phyloP scores from a whole-genome alignment of 2,329 filamentous ascomycete species.

The Fusarium tanahbumbuense region DNA sequence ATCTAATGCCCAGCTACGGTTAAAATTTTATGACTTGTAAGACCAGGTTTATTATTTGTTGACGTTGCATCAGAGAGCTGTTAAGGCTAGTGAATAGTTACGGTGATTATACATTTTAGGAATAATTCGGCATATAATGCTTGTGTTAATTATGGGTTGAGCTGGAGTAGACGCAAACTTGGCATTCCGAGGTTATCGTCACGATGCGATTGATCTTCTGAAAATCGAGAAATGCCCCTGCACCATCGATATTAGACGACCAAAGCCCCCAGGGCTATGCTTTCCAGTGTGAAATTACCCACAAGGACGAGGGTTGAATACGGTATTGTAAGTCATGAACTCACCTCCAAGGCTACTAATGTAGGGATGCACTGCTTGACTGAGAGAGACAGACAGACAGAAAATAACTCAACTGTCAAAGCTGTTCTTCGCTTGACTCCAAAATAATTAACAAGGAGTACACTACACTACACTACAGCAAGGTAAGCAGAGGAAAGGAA shows the following conservation, averaged over 20 bases:
- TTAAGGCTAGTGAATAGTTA: slow-evolving; percentile 27
- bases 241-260: slow-evolving; percentile 5
- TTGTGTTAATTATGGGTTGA: not conserved
- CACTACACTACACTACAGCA: not conserved
- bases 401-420: not conserved
- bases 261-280: not conserved
- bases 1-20: slow-evolving; percentile 25
- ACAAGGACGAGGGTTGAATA: not conserved
- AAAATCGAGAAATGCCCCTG: slow-evolving; percentile 19
- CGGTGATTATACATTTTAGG: slow-evolving; percentile 6
- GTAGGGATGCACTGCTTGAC: not conserved
- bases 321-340: not conserved
- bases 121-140: not conserved
- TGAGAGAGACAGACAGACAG: not conserved
- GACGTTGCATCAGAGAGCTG: slow-evolving; percentile 29
- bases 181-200: slow-evolving; percentile 9
- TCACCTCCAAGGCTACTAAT: not conserved
- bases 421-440: not conserved
- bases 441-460: slow-evolving; percentile 1
- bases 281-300: slow-evolving; percentile 7
- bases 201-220: slow-evolving; percentile 14
- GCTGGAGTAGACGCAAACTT: not conserved
- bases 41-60: slow-evolving; percentile 18
- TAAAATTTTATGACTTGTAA: slow-evolving; percentile 26
- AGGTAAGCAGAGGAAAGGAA: not conserved